A percentile compares a stretch with the other conserved stretches of the same genome.
phyloP scores from a whole-genome alignment of 257 asterid genomes.

The Nicotiana sylvestris region DNA sequence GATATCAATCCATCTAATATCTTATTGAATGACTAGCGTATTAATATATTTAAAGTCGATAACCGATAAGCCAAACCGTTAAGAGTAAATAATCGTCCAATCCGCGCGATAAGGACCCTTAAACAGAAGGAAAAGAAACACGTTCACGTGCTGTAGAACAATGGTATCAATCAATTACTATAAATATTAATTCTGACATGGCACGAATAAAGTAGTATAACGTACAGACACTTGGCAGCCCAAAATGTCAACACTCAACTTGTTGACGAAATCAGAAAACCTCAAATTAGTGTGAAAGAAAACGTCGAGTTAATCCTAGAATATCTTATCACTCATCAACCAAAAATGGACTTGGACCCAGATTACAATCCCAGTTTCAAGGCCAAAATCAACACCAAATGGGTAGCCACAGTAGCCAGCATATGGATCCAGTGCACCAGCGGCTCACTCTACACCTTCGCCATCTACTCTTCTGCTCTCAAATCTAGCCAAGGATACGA shows the following conservation, averaged over 20 bases:
- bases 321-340: background rate
- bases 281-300: background rate
- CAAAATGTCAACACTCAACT: background rate
- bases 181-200: background rate
- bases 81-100: too few species aligned
- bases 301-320: background rate
- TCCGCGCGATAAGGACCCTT: too few species aligned
- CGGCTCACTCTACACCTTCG: conserved; percentile 38
- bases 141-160: background rate
- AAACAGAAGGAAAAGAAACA: too few species aligned
- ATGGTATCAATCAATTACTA: too few species aligned
- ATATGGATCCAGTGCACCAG: conserved; percentile 40
- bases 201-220: background rate
- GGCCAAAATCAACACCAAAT: conserved; percentile 26
- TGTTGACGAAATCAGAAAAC: background rate
- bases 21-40: too few species aligned
- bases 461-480: conserved; percentile 27
- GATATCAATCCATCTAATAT: too few species aligned
- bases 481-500: conserved; percentile 51
- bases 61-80: too few species aligned
- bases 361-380: conserved; percentile 35
- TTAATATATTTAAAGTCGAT: too few species aligned
- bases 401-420: conserved; percentile 36
- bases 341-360: conserved; percentile 27
- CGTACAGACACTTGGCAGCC: background rate